Conservation (phyloP, 768 basidiomycete genomes). For the Omphalotus guepiniiformis region DNA sequence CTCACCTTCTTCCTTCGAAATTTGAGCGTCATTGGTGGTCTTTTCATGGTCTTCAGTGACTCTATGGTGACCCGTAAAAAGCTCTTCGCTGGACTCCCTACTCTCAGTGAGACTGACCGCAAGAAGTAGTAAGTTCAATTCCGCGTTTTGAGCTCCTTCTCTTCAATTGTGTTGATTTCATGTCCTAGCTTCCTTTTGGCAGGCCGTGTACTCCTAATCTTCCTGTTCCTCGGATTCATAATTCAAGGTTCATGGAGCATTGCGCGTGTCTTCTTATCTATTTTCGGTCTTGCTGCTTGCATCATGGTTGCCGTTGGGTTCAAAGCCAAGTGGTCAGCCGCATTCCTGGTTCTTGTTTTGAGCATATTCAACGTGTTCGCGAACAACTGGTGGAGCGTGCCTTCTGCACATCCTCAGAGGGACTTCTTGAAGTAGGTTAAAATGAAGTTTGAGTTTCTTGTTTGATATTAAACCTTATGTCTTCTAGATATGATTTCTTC, state of each 20-base stretch:
- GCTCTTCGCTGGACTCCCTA: conserved; percentile 86
- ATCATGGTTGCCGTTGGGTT: conserved; percentile 97
- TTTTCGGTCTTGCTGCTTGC: conserved; percentile 89
- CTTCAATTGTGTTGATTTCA: conserved; percentile 5
- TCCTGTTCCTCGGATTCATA: conserved; percentile 98
- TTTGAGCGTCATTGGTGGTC: conserved; percentile 93
- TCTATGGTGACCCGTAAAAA: conserved; percentile 85
- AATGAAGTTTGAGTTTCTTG: conserved; percentile 61
- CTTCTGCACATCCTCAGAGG: conserved; percentile 87
- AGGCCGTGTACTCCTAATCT: conserved; percentile 94
- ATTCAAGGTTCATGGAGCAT: conserved; percentile 91
- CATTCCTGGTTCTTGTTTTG: conserved; percentile 88
- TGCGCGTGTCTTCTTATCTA: conserved; percentile 78
- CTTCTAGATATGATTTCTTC: conserved; percentile 2
- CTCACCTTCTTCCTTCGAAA: conserved; percentile 99
- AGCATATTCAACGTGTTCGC: conserved; percentile 96
- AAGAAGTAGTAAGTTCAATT: conserved; percentile 94
- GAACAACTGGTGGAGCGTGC: conserved; percentile 98
- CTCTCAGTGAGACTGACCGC: conserved; percentile 90
- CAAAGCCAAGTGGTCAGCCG: conserved; percentile 98
- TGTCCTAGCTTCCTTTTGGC: conserved; percentile 85
- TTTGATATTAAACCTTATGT: background rate
- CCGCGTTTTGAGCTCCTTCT: background rate
- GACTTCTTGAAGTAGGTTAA: conserved; percentile 99
- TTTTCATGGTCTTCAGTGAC: conserved; percentile 99